Conservation (phyloP, 2,329 filamentous ascomycete genomes). For the Dothideomycetes sp. region DNA sequence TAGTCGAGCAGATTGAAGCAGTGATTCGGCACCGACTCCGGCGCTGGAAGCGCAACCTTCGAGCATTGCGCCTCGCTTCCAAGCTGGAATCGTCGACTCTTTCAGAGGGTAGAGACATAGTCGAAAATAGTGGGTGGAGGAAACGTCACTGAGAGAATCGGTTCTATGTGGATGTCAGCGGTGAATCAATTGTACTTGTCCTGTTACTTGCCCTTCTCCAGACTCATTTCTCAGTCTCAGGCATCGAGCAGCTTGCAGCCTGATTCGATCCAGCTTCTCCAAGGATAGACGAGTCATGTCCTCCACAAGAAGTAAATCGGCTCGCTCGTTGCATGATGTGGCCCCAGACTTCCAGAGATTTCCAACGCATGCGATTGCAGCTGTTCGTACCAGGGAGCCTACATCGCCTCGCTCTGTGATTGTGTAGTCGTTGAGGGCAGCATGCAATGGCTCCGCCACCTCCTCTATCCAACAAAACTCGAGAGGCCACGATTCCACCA, state of each 20-base stretch:
- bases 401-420: slow-evolving; percentile 82
- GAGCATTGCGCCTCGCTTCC: slow-evolving; percentile 39
- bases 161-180: too few relatives aligned
- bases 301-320: slow-evolving; percentile 10
- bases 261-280: slow-evolving; percentile 84
- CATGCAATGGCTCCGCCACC: slow-evolving; percentile 15
- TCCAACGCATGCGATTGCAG: slow-evolving; percentile 61
- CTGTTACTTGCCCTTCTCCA: not conserved
- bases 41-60: slow-evolving; percentile 62
- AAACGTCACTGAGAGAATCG: slow-evolving; percentile 27
- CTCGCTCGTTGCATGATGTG: not conserved
- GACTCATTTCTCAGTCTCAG: not conserved
- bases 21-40: slow-evolving; percentile 65
- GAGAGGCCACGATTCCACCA: not conserved
- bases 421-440: slow-evolving; percentile 73
- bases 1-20: slow-evolving; percentile 57
- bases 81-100: slow-evolving; percentile 21
- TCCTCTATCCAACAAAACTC: slow-evolving; percentile 7
- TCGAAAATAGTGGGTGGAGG: slow-evolving; percentile 50
- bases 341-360: slow-evolving; percentile 20
- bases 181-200: too few relatives aligned
- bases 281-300: slow-evolving; percentile 56
- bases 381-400: slow-evolving; percentile 72
- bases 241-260: slow-evolving; percentile 48
- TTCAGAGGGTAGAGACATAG: slow-evolving; percentile 39